Conservation (phyloP, 768 basidiomycete species). For the Pleurotus tuoliensis region DNA sequence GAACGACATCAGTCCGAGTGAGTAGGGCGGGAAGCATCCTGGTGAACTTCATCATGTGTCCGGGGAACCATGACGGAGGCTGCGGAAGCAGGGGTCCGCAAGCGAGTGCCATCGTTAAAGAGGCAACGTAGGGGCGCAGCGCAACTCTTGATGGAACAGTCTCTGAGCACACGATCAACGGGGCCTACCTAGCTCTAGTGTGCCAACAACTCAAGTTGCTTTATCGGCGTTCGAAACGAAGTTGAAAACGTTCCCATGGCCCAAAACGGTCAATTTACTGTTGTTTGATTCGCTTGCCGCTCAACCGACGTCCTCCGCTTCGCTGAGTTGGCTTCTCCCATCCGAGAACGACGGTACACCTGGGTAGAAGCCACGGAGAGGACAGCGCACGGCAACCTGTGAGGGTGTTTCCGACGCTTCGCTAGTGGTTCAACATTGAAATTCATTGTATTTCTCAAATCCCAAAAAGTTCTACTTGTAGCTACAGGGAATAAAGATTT, state of each 20-base stretch:
- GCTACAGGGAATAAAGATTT: too few species aligned
- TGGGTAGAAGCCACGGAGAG: neutral
- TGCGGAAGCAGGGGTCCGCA: constrained; percentile 46
- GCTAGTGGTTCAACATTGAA: neutral
- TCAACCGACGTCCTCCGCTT: neutral
- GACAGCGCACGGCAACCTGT: neutral
- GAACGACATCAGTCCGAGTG: constrained; percentile 82
- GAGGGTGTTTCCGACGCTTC: neutral
- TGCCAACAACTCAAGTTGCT: neutral
- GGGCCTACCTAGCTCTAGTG: neutral
- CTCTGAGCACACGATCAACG: neutral
- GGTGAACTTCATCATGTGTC: constrained; percentile 90
- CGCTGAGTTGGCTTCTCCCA: constrained; percentile 3
- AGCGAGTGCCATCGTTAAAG: constrained; percentile 29
- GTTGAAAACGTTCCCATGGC: neutral
- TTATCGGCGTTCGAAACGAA: too few species aligned
- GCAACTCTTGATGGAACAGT: neutral
- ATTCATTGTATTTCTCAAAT: neutral
- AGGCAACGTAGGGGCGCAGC: neutral
- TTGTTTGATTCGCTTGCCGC: neutral
- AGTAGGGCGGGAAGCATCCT: constrained; percentile 73
- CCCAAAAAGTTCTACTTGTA: neutral
- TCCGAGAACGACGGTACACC: neutral
- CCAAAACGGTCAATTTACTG: neutral
- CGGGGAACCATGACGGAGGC: constrained; percentile 92